Evolutionary conservation across 2,329 filamentous ascomycete species (phyloP).

Genomic region (Calycina herbarum): DNA sequence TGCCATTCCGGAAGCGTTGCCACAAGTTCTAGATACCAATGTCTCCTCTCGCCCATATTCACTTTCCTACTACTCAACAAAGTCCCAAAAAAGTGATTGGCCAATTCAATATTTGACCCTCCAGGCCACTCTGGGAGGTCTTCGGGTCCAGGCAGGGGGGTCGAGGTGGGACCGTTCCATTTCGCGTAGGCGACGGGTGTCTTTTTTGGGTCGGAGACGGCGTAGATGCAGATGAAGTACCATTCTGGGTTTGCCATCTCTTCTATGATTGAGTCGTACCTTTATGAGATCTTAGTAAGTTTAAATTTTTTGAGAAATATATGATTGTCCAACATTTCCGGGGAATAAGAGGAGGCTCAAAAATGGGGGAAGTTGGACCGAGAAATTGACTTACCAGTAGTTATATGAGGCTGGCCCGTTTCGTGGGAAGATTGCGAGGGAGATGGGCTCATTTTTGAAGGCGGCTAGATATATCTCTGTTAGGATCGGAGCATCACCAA

Average conservation of each 20-base stretch:
- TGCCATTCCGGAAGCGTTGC: slow-evolving; percentile 45
- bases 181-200: slow-evolving; percentile 48
- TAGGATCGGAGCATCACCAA: slow-evolving; percentile 44
- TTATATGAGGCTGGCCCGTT: slow-evolving; percentile 27
- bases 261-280: slow-evolving; percentile 34
- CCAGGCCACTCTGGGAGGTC: slow-evolving; percentile 42
- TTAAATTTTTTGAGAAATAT: no score
- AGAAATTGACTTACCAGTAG: slow-evolving; percentile 38
- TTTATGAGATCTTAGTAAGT: no score
- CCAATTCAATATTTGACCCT: slow-evolving; percentile 41
- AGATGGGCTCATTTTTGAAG: slow-evolving; percentile 44
- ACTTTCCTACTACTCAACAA: slow-evolving; percentile 40
- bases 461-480: slow-evolving; percentile 47
- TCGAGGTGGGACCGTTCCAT: slow-evolving; percentile 42
- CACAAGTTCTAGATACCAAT: slow-evolving; percentile 52
- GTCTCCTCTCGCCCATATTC: slow-evolving; percentile 44
- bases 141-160: slow-evolving; percentile 28
- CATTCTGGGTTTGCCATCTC: slow-evolving; percentile 44
- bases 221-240: slow-evolving; percentile 29
- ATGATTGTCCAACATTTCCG: no score
- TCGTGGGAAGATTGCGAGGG: slow-evolving; percentile 42
- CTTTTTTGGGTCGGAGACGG: slow-evolving; percentile 27
- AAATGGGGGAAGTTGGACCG: no score
- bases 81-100: slow-evolving; percentile 43
- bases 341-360: no score